Base-by-base conservation (phyloP, 495 filamentous ascomycete genomes). In the Neurospora tetrasperma region DNA sequence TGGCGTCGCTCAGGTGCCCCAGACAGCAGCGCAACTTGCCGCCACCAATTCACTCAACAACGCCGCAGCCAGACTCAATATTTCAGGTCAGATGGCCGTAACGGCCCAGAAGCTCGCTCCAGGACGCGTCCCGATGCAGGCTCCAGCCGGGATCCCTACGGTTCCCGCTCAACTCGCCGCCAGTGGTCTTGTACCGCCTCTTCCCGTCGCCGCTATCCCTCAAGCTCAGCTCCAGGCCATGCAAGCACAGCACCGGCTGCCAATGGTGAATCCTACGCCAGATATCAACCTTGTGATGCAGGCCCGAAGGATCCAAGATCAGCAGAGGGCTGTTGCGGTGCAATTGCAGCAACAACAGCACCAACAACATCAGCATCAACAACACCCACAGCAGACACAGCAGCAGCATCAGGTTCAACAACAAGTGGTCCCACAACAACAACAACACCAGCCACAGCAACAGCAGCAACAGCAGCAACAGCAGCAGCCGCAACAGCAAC, bases 161-260 rank as follows among this genome's bases (percentile, higher is more conserved):
- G 76, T 83, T 59, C 77, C 81, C 73, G 77, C 81, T 79, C 80
- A 84, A 75, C 73, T 87, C 81, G 71, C 74, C 76, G 72, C 75
- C 73, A 80, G 79, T 68, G 85, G 71, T 78, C 87, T 82, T 75
- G 91, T 82, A 75, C 87, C 75, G 71, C 86, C 73, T 82, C 87
- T 91, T 80, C 85, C 85, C 38, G 88, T 91, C 84, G 90, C 91
- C 76, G 88, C 89, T 76, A 85, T 94, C 74, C 89, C 91, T 66
- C 92, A 90, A 54, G 89, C 90, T 42, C 93, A 96, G 85, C 90
- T 91, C 69, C 85, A 83, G 78, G 85, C 80, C 71, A 85, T 86
- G 76, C 88, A 84, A 79, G 89, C 82, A 76, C 89, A 86, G 80
- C 82, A 88, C 48, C 82, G 90, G 16, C 83, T 92, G 76, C 86